Conservation (phyloP, 2,329 filamentous ascomycete species). For the Aspergillus tanneri region DNA sequence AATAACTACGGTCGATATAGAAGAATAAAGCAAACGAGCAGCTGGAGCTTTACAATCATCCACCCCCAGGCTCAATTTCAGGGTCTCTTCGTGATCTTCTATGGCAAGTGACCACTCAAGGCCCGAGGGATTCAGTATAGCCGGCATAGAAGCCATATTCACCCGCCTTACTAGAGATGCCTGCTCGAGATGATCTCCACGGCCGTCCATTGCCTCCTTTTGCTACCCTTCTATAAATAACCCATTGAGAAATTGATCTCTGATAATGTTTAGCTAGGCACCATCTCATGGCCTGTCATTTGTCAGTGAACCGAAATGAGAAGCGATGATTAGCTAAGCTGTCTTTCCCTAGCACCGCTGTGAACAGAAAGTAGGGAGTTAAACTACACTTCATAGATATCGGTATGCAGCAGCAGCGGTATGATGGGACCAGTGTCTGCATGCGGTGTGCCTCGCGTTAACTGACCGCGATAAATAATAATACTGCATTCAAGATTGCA, state of each 20-base stretch:
- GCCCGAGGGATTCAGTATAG: constrained; percentile 3
- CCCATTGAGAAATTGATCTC: constrained; percentile 14
- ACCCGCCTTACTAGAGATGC: constrained; percentile 7
- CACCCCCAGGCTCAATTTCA: not conserved
- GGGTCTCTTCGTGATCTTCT: constrained; percentile 11
- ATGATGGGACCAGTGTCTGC: not conserved
- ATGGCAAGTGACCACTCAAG: constrained; percentile 5
- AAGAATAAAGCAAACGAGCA: not conserved
- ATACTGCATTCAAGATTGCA: not conserved
- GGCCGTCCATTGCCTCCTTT: constrained; percentile 13
- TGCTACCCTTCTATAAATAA: too few species aligned
- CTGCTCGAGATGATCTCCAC: constrained; percentile 5
- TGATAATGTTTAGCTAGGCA: constrained; percentile 17
- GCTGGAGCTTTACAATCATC: not conserved
- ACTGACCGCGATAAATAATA: not conserved
- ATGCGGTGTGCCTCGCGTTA: constrained; percentile 2
- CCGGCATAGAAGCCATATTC: constrained; percentile 6
- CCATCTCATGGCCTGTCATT: constrained; percentile 13
- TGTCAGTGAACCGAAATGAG: constrained; percentile 5
- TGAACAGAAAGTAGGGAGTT: too few species aligned
- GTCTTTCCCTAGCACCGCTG: too few species aligned
- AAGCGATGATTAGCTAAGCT: too few species aligned
- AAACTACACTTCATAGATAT: too few species aligned
- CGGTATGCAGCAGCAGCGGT: not conserved
- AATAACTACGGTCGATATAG: constrained; percentile 1